Conservation (phyloP, 2,329 filamentous ascomycete species). For the Fusarium poae region DNA sequence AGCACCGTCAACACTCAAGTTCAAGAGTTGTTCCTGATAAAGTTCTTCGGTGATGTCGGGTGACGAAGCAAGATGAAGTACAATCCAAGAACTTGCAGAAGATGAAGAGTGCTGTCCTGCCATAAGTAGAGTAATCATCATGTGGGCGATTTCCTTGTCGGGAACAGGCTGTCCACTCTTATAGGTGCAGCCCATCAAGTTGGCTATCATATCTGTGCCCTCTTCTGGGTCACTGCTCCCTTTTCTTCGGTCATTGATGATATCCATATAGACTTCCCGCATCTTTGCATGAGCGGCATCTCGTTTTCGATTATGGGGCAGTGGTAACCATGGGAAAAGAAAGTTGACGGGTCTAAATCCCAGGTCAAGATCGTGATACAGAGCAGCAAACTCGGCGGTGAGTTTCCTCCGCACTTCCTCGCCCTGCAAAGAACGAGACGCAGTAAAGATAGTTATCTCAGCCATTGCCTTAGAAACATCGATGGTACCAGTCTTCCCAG, state of each 20-base stretch:
- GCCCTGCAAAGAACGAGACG: conserved; percentile 79
- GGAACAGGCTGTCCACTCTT: conserved; percentile 77
- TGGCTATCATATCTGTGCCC: conserved; percentile 79
- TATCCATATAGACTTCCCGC: conserved; percentile 76
- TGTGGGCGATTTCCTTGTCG: conserved; percentile 82
- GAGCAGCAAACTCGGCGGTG: conserved; percentile 76
- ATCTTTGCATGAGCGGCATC: conserved; percentile 79
- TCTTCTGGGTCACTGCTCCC: conserved; percentile 56
- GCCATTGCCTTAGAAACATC: conserved; percentile 77
- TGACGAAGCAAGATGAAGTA: conserved; percentile 77
- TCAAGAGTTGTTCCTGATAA: conserved; percentile 72
- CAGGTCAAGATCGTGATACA: conserved; percentile 82
- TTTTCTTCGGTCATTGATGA: conserved; percentile 73
- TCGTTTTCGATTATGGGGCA: conserved; percentile 80
- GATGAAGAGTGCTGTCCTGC: conserved; percentile 86
- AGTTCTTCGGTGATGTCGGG: conserved; percentile 79
- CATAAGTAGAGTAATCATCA: conserved; percentile 91
- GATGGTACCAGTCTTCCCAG: conserved; percentile 69
- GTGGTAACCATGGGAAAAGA: conserved; percentile 81
- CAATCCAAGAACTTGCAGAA: conserved; percentile 81
- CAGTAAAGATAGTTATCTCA: conserved; percentile 86
- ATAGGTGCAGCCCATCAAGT: conserved; percentile 82
- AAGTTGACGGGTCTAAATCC: conserved; percentile 87
- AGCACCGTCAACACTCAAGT: conserved; percentile 61
- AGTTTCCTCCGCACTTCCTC: conserved; percentile 80